Base-by-base conservation (phyloP, 2,329 filamentous ascomycete species). In the Cadophora sp. region DNA sequence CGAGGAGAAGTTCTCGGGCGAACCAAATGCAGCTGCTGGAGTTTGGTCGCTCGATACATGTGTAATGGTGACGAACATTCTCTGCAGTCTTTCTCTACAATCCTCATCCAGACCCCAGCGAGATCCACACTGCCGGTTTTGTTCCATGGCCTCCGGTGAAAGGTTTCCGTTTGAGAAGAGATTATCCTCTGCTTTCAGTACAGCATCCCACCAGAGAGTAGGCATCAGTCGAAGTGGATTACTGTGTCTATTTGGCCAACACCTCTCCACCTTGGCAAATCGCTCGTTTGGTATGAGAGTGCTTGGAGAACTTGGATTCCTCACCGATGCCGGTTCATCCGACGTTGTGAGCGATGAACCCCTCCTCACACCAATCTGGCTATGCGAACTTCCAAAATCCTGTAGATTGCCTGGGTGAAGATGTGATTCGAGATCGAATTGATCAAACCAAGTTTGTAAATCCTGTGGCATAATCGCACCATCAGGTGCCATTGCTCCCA, bases 181-280 rank as follows among this genome's bases (percentile, higher is more conserved):
- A 67, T 81, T 82, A 50, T 81, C 79, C 48, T 78, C 70, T 1
- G 74, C 71, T 41, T 75, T 78, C 62, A 71, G 67, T 20, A 77
- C 78, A 41, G 80, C 74, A 66, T 81, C 79, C 27, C 75, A 74
- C 80, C 80, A 82, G 4, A 82, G 67, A 11, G 70, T 77, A 50
- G 80, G 79, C 73, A 81, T 81, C 22, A 81, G 74, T 1, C 80
- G 78, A 3, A 79, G 74, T 3, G 76, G 76, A 41, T 76, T 75
- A 56, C 78, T 79, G 2, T 78, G 72, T 36, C 79, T 77, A 58
- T 77, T 78, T 20, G 80, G 71, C 80, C 80, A 82, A 68, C 77
- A 81, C 33, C 78, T 75, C 65, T 82, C 79, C 1, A 82, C 79
- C 61, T 76, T 79, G 39, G 76, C 72, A 64, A 82, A 82, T 6